These are phyloP conservation scores for Torrubiella hemipterigena DNA, from an alignment of 2,329 filamentous ascomycete genomes.

Conservation along the genomic window DNA sequence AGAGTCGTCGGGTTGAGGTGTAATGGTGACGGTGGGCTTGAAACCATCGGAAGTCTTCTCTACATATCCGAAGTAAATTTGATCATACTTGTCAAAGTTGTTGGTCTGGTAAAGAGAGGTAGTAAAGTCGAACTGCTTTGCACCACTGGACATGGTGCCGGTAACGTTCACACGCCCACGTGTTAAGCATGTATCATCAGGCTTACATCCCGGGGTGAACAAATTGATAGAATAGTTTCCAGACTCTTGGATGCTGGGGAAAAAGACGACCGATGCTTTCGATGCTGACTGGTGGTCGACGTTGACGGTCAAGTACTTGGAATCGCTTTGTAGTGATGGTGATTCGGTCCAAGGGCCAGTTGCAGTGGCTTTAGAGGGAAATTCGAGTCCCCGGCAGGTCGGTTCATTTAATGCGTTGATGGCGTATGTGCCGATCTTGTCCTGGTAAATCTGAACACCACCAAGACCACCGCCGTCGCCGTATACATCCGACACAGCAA, in stretches of 20 bases:
- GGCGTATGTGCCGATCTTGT: conserved; percentile 78
- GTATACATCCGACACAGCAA: conserved; percentile 82
- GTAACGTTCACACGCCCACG: conserved; percentile 78
- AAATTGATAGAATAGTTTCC: conserved; percentile 87
- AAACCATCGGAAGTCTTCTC: conserved; percentile 64
- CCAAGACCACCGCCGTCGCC: conserved; percentile 73
- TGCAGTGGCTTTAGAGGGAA: conserved; percentile 50
- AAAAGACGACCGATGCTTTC: conserved; percentile 61
- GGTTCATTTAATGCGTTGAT: conserved; percentile 84
- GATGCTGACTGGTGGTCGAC: conserved; percentile 44
- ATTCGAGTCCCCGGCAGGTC: conserved; percentile 52
- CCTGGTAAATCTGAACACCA: conserved; percentile 77
- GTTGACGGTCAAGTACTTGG: conserved; percentile 63
- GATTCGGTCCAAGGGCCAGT: conserved; percentile 66
- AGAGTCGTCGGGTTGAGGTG: conserved; percentile 52
- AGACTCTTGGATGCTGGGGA: conserved; percentile 73
- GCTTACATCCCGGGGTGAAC: conserved; percentile 82
- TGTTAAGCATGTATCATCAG: conserved; percentile 63
- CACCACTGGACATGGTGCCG: conserved; percentile 48
- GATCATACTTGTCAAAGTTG: conserved; percentile 92
- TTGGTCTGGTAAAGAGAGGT: conserved; percentile 78
- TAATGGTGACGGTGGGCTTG: conserved; percentile 68
- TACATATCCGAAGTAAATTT: conserved; percentile 75
- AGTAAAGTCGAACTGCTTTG: conserved; percentile 35
- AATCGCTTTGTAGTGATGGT: conserved; percentile 55